Evolutionary conservation across 164 flowering plant genomes (phyloP).

Genomic region (Amborella trichopoda): DNA sequence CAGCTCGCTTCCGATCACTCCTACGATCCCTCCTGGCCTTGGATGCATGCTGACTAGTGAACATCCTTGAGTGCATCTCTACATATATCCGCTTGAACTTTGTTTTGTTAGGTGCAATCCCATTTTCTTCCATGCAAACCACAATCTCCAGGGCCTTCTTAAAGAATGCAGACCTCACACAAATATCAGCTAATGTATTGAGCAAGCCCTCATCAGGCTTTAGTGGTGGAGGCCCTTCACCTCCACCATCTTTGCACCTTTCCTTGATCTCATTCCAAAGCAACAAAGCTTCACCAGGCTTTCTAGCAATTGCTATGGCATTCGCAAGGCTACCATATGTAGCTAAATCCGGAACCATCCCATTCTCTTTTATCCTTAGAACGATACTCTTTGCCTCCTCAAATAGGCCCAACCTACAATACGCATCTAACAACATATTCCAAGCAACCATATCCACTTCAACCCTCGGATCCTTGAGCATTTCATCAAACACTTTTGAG

Average conservation of each 20-base stretch:
- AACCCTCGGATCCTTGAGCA: slow-evolving; percentile 72
- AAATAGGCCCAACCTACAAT: slow-evolving; percentile 58
- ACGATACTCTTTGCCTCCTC: slow-evolving; percentile 67
- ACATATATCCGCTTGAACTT: slow-evolving; percentile 77
- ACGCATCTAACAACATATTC: slow-evolving; percentile 92
- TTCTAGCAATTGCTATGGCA: slow-evolving; percentile 75
- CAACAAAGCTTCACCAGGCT: slow-evolving; percentile 86
- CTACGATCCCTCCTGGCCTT: slow-evolving; percentile 79
- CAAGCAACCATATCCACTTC: slow-evolving; percentile 80
- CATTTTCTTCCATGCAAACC: slow-evolving; percentile 94
- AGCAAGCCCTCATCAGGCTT: slow-evolving; percentile 84
- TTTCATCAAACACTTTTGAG: slow-evolving; percentile 70
- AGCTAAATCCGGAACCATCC: slow-evolving; percentile 58
- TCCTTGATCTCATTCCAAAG: slow-evolving; percentile 93
- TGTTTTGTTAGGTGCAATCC: slow-evolving; percentile 80
- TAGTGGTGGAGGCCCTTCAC: slow-evolving; percentile 35
- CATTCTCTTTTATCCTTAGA: slow-evolving; percentile 58
- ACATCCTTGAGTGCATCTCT: slow-evolving; percentile 98
- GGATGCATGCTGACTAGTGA: slow-evolving; percentile 98
- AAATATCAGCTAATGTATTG: slow-evolving; percentile 79
- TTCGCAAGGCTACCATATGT: slow-evolving; percentile 92
- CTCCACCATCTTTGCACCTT: slow-evolving; percentile 30
- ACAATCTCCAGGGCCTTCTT: slow-evolving; percentile 85
- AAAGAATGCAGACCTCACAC: slow-evolving; percentile 90
- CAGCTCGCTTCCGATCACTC: slow-evolving; percentile 75